Percentiles rank a stretch among this genome's conserved stretches.
Evolutionary conservation across 768 basidiomycete genomes (phyloP).

Genomic region (Suillus sp.): DNA sequence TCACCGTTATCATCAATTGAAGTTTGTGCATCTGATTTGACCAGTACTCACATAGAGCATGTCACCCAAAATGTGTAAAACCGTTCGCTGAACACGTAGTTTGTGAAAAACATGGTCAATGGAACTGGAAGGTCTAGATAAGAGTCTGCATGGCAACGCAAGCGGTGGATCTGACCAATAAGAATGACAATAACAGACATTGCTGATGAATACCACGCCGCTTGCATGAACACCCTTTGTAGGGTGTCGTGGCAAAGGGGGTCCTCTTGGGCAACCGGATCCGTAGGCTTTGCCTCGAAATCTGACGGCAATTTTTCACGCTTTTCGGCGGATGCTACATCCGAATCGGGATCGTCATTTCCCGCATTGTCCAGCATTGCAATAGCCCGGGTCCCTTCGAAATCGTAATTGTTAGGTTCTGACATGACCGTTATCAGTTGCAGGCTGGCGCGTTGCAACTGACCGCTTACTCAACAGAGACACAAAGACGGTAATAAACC

Average conservation of each 20-base stretch:
- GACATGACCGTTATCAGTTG: neutral
- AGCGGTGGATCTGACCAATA: conserved; percentile 23
- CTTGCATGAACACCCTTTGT: conserved; percentile 30
- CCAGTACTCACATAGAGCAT: conserved; percentile 32
- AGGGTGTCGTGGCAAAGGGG: conserved; percentile 17
- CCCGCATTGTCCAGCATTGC: conserved; percentile 24
- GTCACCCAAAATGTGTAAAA: conserved; percentile 40
- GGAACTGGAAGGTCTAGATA: conserved; percentile 24
- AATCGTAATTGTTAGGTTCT: conserved; percentile 40
- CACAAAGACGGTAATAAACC: conserved; percentile 32
- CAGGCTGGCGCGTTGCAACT: conserved; percentile 9
- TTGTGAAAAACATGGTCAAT: conserved; percentile 39
- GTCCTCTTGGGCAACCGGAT: conserved; percentile 2
- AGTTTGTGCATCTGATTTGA: neutral
- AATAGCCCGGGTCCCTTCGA: conserved; percentile 35
- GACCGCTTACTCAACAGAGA: conserved; percentile 33
- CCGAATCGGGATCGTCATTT: conserved; percentile 6
- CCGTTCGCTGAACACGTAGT: conserved; percentile 35
- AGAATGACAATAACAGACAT: conserved; percentile 31
- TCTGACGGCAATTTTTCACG: conserved; percentile 9
- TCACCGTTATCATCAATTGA: neutral
- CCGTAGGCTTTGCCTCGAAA: conserved; percentile 1
- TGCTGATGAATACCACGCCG: conserved; percentile 31
- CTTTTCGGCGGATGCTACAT: conserved; percentile 14
- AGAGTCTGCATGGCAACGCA: neutral